Percentiles rank a stretch among this genome's conserved stretches.
Conservation (phyloP, 2,329 filamentous ascomycete species). For the Stylonectria norvegica region DNA sequence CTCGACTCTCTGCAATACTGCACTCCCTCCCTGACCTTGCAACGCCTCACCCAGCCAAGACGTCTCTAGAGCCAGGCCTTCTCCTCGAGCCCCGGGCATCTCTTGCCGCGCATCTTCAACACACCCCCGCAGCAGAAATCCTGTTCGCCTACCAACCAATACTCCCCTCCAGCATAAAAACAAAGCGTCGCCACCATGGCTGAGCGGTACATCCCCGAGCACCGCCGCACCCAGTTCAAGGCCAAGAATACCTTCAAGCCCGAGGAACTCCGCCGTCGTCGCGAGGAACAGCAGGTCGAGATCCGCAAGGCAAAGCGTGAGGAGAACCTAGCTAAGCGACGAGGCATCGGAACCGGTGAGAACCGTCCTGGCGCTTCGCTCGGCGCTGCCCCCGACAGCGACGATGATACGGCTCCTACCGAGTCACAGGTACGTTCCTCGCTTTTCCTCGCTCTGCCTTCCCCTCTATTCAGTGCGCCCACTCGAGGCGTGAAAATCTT, state of each 20-base stretch:
- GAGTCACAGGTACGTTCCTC: conserved; percentile 77
- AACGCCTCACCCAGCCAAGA: conserved; percentile 14
- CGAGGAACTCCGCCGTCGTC: conserved; percentile 95
- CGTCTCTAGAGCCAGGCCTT: conserved; percentile 7
- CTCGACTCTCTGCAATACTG: no score
- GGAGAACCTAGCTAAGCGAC: conserved; percentile 97
- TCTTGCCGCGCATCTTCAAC: conserved; percentile 16
- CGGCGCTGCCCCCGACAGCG: conserved; percentile 88
- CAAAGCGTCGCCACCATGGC: conserved; percentile 66
- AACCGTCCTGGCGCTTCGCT: conserved; percentile 76
- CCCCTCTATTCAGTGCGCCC: conserved; percentile 4
- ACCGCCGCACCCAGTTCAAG: conserved; percentile 99
- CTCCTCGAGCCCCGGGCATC: conserved; percentile 15
- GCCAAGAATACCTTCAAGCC: conserved; percentile 99
- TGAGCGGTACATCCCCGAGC: conserved; percentile 98
- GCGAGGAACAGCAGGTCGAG: conserved; percentile 98
- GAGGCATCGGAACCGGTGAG: conserved; percentile 83
- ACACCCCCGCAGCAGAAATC: conserved; percentile 27
- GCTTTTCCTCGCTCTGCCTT: conserved; percentile 1
- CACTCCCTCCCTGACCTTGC: conserved; percentile 9
- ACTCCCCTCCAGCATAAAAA: conserved; percentile 18
- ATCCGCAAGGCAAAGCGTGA: conserved; percentile 98
- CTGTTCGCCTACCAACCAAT: conserved; percentile 22
- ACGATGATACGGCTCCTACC: conserved; percentile 92
- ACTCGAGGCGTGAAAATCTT: no score